Percentiles rank a stretch among this genome's conserved stretches.
These are phyloP conservation scores for Umbellularia californica DNA, from an alignment of 164 flowering plant species.

Conservation along the genomic window DNA sequence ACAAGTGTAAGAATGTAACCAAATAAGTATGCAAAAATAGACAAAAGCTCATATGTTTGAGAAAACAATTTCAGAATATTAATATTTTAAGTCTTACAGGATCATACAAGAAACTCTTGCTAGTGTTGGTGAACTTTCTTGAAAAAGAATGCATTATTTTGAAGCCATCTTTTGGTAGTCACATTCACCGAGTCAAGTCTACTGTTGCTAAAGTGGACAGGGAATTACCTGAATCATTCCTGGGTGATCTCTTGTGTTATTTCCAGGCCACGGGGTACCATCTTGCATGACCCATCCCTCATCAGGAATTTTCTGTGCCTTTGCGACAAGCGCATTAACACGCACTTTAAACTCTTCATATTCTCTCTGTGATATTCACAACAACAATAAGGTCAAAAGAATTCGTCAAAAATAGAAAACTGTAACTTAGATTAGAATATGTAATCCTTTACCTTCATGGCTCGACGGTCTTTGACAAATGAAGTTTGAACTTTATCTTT, in stretches of 20 bases:
- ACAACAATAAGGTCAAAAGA: neutral
- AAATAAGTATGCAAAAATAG: too few relatives aligned
- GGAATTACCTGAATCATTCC: conserved; percentile 63
- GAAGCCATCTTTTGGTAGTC: neutral
- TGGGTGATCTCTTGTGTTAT: conserved; percentile 57
- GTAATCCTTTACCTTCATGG: conserved; percentile 38
- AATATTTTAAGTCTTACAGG: neutral
- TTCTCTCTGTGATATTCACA: conserved; percentile 36
- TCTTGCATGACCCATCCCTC: conserved; percentile 57
- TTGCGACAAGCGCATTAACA: conserved; percentile 43
- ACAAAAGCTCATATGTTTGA: neutral
- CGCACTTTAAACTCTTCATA: conserved; percentile 59
- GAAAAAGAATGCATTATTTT: neutral
- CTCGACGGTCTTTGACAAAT: conserved; percentile 55
- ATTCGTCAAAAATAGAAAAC: neutral
- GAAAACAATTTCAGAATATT: neutral
- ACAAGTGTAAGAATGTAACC: neutral
- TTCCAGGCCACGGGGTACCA: conserved; percentile 64
- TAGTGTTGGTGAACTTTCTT: neutral
- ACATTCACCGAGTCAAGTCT: neutral
- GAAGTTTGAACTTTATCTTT: conserved; percentile 53
- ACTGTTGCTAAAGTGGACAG: neutral
- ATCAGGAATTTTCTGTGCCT: conserved; percentile 40
- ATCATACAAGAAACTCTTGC: neutral
- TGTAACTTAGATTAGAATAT: neutral